Conservation (phyloP, 495 filamentous ascomycete species). For the Sphaerosporella brunnea region DNA sequence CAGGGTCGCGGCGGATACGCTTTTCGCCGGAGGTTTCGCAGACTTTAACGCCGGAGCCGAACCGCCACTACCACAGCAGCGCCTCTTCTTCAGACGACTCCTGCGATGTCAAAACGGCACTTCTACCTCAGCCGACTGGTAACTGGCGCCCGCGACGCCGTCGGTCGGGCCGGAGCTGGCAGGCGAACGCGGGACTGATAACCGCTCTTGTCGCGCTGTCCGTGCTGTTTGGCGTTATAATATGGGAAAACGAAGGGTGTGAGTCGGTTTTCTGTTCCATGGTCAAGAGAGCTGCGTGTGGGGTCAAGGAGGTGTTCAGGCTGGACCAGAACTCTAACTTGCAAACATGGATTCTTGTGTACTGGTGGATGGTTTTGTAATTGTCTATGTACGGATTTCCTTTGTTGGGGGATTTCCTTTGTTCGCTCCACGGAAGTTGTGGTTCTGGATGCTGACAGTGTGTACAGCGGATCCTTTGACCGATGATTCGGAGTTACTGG, state of each 20-base stretch:
- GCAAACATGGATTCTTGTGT: too few relatives aligned
- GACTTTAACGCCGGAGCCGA: too few relatives aligned
- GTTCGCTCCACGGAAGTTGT: too few relatives aligned
- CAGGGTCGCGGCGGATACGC: not conserved
- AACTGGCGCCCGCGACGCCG: not conserved
- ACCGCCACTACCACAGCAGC: not conserved
- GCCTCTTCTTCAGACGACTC: not conserved
- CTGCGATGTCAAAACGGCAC: not conserved
- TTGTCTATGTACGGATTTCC: not conserved
- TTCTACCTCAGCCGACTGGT: not conserved
- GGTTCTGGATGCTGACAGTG: too few relatives aligned
- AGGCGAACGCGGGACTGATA: not conserved
- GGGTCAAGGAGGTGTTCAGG: not conserved
- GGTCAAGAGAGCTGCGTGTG: slow-evolving; percentile 17
- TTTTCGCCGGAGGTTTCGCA: too few relatives aligned
- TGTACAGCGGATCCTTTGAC: not conserved
- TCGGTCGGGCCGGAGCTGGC: not conserved
- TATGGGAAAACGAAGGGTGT: not conserved
- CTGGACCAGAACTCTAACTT: too few relatives aligned
- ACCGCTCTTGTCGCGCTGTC: slow-evolving; percentile 8
- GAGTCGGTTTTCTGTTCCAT: not conserved
- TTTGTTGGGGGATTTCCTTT: not conserved
- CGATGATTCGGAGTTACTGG: slow-evolving; percentile 11
- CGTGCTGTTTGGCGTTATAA: slow-evolving; percentile 9
- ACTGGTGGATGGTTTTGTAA: not conserved